Evolutionary conservation across 2,329 filamentous ascomycete genomes (phyloP), one percentile per base, ranked within the genome.

Genomic region (Pseudocercospora musae): DNA sequence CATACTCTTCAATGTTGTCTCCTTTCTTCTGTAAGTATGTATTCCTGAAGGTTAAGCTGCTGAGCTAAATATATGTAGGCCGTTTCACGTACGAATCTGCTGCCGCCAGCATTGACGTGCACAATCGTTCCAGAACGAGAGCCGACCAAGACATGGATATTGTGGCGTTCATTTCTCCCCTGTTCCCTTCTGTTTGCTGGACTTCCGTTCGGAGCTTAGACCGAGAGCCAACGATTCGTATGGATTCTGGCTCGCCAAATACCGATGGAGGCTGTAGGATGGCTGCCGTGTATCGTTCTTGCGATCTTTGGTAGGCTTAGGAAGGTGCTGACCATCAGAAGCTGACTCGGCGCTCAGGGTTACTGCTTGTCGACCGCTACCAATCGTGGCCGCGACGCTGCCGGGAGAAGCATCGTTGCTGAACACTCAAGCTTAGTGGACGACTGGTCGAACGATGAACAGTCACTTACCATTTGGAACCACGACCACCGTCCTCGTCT

Each of bases 251-350:
- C 40, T 46, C 21, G 52, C 44, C 7, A 62, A 33, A 27, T 62
- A 62, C 46, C 59, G 54, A 4, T 29, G 25, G n/a, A 62, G 37
- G 25, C 37, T 62, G 54, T 62, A 62, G 18, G 59, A 57, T 21
- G 27, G 27, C 9, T 23, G 8, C 13, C n/a, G n/a, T 54, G 55
- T 3, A 29, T 25, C 48, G 13, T 23, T 21, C 1, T 49, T 27
- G 15, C 44, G 8, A 15, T 33, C 53, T 57, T 27, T 37, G 25
- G 13, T 13, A 2, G 37, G 21, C 10, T 56, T 60, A 9, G 15
- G 15, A 13, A 15, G 10, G 13, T 21, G 11, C 37, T 48, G 50
- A 33, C 33, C 48, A 53, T 25, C 31, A 11, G 13, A 21, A 48
- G 44, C 29, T 59, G 33, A 7, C 15, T 20, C 23, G 15, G 20